A percentile compares a stretch with the other conserved stretches of the same genome.
Evolutionary conservation across 2,329 filamentous ascomycete species (phyloP).

Genomic region (Lasiodiplodia citricola): DNA sequence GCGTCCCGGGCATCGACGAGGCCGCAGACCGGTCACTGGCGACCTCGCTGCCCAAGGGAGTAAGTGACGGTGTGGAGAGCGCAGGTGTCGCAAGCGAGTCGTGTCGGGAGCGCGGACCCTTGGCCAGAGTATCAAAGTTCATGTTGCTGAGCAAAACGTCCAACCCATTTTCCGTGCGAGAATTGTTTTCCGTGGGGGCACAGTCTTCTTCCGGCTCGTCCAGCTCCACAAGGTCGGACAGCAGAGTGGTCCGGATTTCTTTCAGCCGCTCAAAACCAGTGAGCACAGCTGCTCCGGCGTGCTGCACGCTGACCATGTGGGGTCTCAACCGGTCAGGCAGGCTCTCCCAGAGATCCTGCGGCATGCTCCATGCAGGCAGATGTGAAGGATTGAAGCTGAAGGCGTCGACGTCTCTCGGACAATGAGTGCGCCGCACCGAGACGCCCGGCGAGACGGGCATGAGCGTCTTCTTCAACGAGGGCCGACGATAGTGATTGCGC

Average conservation of each 20-base stretch:
- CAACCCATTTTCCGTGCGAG: background rate
- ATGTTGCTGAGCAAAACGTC: constrained; percentile 15
- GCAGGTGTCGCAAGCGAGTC: constrained; percentile 21
- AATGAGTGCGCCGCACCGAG: constrained; percentile 36
- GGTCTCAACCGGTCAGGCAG: constrained; percentile 44
- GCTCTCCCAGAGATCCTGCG: constrained; percentile 42
- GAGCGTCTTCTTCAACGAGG: constrained; percentile 17
- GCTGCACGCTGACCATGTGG: constrained; percentile 45
- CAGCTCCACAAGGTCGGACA: constrained; percentile 16
- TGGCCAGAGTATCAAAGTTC: constrained; percentile 4
- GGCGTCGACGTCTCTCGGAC: constrained; percentile 43
- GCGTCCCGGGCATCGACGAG: constrained; percentile 33
- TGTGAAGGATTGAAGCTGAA: constrained; percentile 46
- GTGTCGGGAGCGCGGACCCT: constrained; percentile 15
- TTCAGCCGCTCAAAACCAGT: constrained; percentile 46
- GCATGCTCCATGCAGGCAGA: constrained; percentile 46
- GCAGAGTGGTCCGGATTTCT: constrained; percentile 34
- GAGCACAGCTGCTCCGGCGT: constrained; percentile 52
- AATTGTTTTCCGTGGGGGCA: background rate
- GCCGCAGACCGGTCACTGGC: constrained; percentile 26
- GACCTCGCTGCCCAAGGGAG: constrained; percentile 16
- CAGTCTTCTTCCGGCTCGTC: constrained; percentile 10
- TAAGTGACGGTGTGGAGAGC: constrained; percentile 24
- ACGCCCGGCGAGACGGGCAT: constrained; percentile 22
- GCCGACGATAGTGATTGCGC: constrained; percentile 20